These are phyloP conservation scores for Penicillium paradoxum DNA, from an alignment of 495 filamentous ascomycete species.

Conservation along the genomic window DNA sequence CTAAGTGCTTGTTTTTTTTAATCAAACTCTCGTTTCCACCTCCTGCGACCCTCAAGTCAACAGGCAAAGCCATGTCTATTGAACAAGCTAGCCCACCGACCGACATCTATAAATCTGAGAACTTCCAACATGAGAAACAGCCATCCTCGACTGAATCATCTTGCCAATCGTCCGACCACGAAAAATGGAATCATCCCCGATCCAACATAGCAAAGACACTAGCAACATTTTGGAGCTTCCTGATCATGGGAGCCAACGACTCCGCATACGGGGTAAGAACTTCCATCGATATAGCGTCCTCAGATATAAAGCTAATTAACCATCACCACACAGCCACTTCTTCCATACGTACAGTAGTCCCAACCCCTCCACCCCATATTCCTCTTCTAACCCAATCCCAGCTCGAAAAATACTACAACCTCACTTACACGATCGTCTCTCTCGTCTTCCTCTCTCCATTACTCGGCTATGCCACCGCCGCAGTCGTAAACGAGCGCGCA, in stretches of 20 bases:
- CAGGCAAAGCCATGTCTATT: not conserved
- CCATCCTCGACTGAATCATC: not conserved
- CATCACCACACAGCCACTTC: slow-evolving; percentile 45
- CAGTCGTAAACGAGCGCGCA: slow-evolving; percentile 48
- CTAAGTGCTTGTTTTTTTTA: not conserved
- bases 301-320: not conserved
- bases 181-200: slow-evolving; percentile 60
- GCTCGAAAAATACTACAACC: slow-evolving; percentile 51
- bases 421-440: slow-evolving; percentile 51
- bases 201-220: slow-evolving; percentile 58
- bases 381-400: slow-evolving; percentile 17
- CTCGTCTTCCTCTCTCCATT: slow-evolving; percentile 57
- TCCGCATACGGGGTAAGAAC: slow-evolving; percentile 65
- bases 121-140: not conserved
- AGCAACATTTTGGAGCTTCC: slow-evolving; percentile 62
- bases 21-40: not conserved
- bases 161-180: not conserved
- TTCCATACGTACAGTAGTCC: slow-evolving; percentile 40
- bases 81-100: not conserved
- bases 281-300: not conserved
- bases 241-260: slow-evolving; percentile 75
- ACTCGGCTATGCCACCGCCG: slow-evolving; percentile 48
- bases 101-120: not conserved
- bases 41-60: not conserved
- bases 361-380: not conserved